These are phyloP conservation scores for Stereocaulon alpinum DNA, from an alignment of 495 filamentous ascomycete species.

Conservation along the genomic window DNA sequence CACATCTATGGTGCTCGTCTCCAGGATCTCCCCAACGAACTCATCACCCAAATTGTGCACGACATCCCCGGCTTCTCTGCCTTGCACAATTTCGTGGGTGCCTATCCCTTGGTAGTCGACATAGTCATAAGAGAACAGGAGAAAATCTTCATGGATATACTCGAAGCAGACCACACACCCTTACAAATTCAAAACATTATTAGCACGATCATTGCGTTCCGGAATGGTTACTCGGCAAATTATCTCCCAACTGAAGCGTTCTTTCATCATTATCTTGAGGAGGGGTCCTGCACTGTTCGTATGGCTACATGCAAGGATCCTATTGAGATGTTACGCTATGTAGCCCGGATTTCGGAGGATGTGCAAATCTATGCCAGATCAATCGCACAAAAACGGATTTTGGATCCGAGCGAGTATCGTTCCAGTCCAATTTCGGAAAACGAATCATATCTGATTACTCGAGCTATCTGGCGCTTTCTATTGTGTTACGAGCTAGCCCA, in stretches of 20 bases:
- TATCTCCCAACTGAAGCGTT: background rate
- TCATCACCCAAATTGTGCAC: too few relatives aligned
- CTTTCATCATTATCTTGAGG: background rate
- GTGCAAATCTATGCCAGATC: background rate
- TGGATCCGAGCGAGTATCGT: background rate
- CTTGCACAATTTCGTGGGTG: too few relatives aligned
- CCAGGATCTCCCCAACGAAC: too few relatives aligned
- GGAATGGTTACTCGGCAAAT: background rate
- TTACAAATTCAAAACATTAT: too few relatives aligned
- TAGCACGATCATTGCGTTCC: too few relatives aligned
- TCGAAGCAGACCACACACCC: too few relatives aligned
- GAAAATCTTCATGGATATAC: too few relatives aligned
- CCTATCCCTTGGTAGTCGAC: too few relatives aligned
- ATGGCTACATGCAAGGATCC: background rate
- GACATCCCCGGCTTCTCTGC: too few relatives aligned
- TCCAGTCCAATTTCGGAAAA: background rate
- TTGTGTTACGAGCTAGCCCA: conserved; percentile 10
- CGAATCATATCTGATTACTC: background rate
- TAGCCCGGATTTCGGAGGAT: background rate
- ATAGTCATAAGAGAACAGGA: too few relatives aligned
- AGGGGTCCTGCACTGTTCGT: background rate
- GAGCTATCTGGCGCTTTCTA: conserved; percentile 8
- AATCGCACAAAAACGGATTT: background rate
- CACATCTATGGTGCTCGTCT: too few relatives aligned
- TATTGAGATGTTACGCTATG: background rate